Percentiles rank a stretch among this genome's conserved stretches.
Evolutionary conservation across 2,329 filamentous ascomycete genomes (phyloP).

Genomic region (Colletotrichum abscissum): DNA sequence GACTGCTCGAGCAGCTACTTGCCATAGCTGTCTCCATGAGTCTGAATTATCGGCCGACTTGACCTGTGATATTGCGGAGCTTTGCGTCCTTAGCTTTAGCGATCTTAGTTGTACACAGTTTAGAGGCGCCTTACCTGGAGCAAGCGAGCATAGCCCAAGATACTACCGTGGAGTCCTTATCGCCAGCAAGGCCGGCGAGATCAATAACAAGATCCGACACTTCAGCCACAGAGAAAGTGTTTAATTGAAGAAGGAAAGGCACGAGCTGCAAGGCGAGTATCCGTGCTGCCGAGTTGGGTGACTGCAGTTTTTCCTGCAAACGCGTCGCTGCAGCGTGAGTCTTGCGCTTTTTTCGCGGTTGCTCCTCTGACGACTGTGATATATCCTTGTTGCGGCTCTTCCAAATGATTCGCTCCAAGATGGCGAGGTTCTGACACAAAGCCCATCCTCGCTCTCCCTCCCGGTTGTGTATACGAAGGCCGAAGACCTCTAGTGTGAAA

Average conservation of each 20-base stretch:
- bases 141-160: slow-evolving; percentile 90
- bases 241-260: slow-evolving; percentile 64
- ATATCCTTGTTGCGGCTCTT: slow-evolving; percentile 39
- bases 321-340: slow-evolving; percentile 55
- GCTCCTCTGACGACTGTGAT: slow-evolving; percentile 48
- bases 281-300: slow-evolving; percentile 55
- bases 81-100: slow-evolving; percentile 40
- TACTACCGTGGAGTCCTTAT: slow-evolving; percentile 74
- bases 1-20: slow-evolving; percentile 76
- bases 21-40: slow-evolving; percentile 80
- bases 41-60: slow-evolving; percentile 48
- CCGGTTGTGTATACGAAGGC: slow-evolving; percentile 62
- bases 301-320: slow-evolving; percentile 60
- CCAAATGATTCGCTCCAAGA: slow-evolving; percentile 63
- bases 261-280: slow-evolving; percentile 67
- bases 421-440: slow-evolving; percentile 67
- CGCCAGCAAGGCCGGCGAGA: slow-evolving; percentile 69
- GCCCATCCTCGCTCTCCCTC: slow-evolving; percentile 71
- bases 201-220: slow-evolving; percentile 67
- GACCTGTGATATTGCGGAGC: slow-evolving; percentile 43
- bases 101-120: neutral
- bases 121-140: slow-evolving; percentile 69
- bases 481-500: slow-evolving; percentile 62
- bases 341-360: slow-evolving; percentile 65
- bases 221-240: slow-evolving; percentile 60